Conservation (phyloP, 371 early-diverging fungal genomes). For the Rhizopus delemar region DNA sequence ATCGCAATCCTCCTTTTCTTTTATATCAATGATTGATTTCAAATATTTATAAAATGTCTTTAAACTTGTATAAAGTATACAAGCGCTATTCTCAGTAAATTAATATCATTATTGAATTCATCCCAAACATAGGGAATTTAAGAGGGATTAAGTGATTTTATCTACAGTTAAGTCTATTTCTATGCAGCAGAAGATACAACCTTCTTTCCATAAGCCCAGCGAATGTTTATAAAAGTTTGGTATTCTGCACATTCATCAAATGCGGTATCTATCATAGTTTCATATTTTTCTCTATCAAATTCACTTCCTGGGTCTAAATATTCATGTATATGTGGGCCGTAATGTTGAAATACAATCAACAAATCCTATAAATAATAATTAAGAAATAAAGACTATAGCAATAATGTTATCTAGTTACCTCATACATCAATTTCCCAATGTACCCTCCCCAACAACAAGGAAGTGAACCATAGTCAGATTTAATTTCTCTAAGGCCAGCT, state of each 20-base stretch:
- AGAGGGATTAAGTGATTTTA: too few relatives aligned
- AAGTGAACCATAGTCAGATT: conserved; percentile 37
- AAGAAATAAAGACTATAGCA: not conserved
- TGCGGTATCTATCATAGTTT: conserved; percentile 34
- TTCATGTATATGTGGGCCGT: conserved; percentile 25
- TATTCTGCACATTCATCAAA: conserved; percentile 50
- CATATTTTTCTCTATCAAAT: conserved; percentile 23
- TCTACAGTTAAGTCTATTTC: too few relatives aligned
- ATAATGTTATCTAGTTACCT: conserved; percentile 23
- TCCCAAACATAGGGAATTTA: too few relatives aligned
- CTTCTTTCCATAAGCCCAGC: conserved; percentile 40
- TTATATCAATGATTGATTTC: too few relatives aligned
- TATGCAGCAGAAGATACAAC: not conserved
- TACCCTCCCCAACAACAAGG: conserved; percentile 51
- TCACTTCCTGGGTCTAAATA: conserved; percentile 21
- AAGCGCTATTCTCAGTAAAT: too few relatives aligned
- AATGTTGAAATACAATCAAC: conserved; percentile 16
- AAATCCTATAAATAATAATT: conserved; percentile 17
- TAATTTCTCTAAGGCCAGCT: conserved; percentile 29
- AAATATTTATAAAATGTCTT: too few relatives aligned
- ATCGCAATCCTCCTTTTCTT: too few relatives aligned
- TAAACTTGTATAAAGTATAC: too few relatives aligned
- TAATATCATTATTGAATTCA: too few relatives aligned
- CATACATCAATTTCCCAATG: conserved; percentile 43
- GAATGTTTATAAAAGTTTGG: conserved; percentile 39